Percentiles rank a stretch among this genome's conserved stretches.
Evolutionary conservation across 371 early-diverging fungal genomes (phyloP).

Genomic region (Mortierella sp.): DNA sequence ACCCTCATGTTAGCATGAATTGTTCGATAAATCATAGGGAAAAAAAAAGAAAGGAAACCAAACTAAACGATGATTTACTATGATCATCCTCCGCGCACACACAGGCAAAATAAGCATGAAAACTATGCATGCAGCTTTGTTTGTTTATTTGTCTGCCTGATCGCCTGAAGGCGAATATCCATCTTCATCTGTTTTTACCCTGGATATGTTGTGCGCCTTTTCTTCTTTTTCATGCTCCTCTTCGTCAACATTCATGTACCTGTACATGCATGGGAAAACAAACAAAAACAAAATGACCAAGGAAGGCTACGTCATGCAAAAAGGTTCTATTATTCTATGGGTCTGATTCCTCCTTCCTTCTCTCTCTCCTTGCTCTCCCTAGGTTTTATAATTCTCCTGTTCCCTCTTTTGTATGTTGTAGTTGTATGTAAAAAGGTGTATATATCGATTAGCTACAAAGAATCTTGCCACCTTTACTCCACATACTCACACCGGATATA

Average conservation of each 20-base stretch:
- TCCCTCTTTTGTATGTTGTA: not conserved
- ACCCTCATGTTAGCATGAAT: constrained; percentile 9
- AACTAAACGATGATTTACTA: not conserved
- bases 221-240: constrained; percentile 3
- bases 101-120: not conserved
- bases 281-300: not conserved
- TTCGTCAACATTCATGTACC: not conserved
- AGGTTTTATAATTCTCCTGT: not conserved
- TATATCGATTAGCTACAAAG: not conserved
- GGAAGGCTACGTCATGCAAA: not conserved
- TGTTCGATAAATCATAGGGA: not conserved
- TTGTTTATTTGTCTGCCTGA: no score
- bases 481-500: not conserved
- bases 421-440: not conserved
- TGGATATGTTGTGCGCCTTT: not conserved
- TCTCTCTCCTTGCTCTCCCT: not conserved
- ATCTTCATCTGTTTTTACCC: not conserved
- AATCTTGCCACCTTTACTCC: not conserved
- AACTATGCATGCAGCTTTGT: not conserved
- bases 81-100: not conserved
- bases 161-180: not conserved
- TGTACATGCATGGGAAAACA: not conserved
- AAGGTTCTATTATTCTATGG: not conserved
- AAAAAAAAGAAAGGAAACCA: not conserved
- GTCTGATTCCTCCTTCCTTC: not conserved